phyloP scores from a whole-genome alignment of 1,139 yeast species.

The Zygosaccharomyces pseudobailii region DNA sequence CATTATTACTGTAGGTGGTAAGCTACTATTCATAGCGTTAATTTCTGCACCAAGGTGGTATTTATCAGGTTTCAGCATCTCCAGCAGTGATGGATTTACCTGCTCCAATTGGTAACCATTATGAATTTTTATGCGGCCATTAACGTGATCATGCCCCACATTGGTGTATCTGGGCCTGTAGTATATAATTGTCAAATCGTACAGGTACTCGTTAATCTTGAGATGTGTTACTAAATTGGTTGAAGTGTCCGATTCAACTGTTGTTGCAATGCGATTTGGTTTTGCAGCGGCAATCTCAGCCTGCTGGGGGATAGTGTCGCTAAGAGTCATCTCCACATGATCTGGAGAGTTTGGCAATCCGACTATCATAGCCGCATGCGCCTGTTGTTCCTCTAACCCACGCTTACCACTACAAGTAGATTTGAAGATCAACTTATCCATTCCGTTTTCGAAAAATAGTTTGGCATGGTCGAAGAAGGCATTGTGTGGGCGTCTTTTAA shows the following conservation, averaged over 20 bases:
- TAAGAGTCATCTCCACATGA: constrained; percentile 4
- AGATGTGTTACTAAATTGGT: neutral
- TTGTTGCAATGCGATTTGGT: neutral
- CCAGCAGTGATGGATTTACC: constrained; percentile 50
- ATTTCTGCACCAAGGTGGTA: neutral
- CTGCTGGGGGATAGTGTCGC: constrained; percentile 1
- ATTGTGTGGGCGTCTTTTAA: constrained; percentile 19
- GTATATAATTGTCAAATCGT: constrained; percentile 49
- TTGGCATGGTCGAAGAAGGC: constrained; percentile 14
- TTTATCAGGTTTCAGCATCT: constrained; percentile 43
- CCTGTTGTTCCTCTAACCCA: constrained; percentile 2
- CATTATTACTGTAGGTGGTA: constrained; percentile 41
- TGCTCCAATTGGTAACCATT: constrained; percentile 34
- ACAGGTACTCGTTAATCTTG: constrained; percentile 35
- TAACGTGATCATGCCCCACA: constrained; percentile 14
- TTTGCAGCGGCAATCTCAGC: neutral
- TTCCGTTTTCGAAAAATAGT: constrained; percentile 14
- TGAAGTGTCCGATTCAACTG: neutral
- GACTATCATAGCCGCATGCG: constrained; percentile 10
- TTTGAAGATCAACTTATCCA: constrained; percentile 28
- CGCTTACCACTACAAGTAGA: constrained; percentile 16
- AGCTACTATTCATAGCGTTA: constrained; percentile 14
- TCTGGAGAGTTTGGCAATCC: constrained; percentile 10
- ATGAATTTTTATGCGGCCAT: constrained; percentile 19
- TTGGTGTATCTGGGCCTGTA: constrained; percentile 31